Evolutionary conservation across 192 early-diverging fungal species (phyloP), one percentile per base, ranked within the genome.

Genomic region (Phlyctochytrium bullatum): DNA sequence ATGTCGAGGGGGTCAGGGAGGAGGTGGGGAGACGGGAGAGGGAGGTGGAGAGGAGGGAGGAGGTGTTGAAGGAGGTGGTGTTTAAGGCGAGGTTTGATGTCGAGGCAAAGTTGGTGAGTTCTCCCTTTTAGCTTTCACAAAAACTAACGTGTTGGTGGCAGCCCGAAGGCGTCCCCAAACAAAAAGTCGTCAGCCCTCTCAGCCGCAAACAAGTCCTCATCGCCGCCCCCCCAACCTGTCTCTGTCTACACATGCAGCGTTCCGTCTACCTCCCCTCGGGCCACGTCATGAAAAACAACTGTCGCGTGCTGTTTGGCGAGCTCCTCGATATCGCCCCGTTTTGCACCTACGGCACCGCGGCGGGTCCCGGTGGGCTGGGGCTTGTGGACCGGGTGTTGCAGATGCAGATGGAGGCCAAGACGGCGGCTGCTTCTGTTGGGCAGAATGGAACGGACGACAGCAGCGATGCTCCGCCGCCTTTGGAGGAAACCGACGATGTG

Each of bases 191-290:
- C 10, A 34, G 36, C 6, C 53, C 56, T 25, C 62, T 71, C 28
- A 84, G 91, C 3, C 88, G 84, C 1, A 93, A 93, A 64, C 91
- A 93, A 62, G 88, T 88, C 14, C 88, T 93, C 83, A 86, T 98
- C 75, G 95, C 92, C 3, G 88, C 89, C 30, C 83, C 93, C 1
- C 95, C 95, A 2, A 80, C 78, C 31, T 78, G 89, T 32, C 86
- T 98, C 12, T 89, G 87, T 61, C 80, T 96, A 32, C 94, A 96
- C 61, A 83, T 98, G 56, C 91, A 93, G 52, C 87, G 94, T 28
- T 91, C 90, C 3, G 83, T 95, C 34, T 93, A 80, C 71, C 65
- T 86, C 59, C 84, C 91, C 3, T 87, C 76, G 54, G 90, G 85
- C 23, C 80, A 78, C 65, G 72, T 71, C n/a, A 69, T 84, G 52